Evolutionary conservation across 331 rosid species (phyloP), one percentile per base, ranked within the genome.

Genomic region (Phaseolus coccineus): DNA sequence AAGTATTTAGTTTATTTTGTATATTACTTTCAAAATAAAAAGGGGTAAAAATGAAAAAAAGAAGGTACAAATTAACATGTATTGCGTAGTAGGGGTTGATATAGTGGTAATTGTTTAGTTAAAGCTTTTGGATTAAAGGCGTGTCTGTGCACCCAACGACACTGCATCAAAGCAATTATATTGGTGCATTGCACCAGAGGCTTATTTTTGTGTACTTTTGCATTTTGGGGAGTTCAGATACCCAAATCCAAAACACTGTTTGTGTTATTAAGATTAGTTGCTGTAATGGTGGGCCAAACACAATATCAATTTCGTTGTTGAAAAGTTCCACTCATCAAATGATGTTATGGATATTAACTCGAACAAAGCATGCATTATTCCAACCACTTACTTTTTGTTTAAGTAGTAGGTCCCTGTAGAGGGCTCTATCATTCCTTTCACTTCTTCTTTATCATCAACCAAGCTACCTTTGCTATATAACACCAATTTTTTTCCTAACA

Each of bases 131-230:
- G 71, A 79, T 58, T 70, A 47, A 63, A 63, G 62, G 4, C 0
- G 0, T 80, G 83, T 80, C 79, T 72, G 40, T 52, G 59, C 79
- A 51, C 79, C 83, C 3, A 80, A 72, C 83, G 76, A 81, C 75
- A 67, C 13, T 39, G 12, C 71, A 56, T 67, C 57, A 66, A 74
- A 30, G 64, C 63, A 67, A 66, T 56, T 31, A 15, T 53, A 44
- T 33, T 46, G 76, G 40, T 75, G 72, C 72, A 81, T 67, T 81
- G 81, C 66, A 74, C 50, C 50, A 9, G 13, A 50, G 15, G 48
- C 16, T 15, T 80, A 40, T 69, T 50, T 73, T 22, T 35, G 14
- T 30, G 48, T 74, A 46, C 71, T 46, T 13, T 7, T 42, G 61
- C 47, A 24, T 2, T 57, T 74, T 37, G 1, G 2, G 40, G 44